phyloP scores from a whole-genome alignment of 768 basidiomycete genomes.

The Lactarius quietus region DNA sequence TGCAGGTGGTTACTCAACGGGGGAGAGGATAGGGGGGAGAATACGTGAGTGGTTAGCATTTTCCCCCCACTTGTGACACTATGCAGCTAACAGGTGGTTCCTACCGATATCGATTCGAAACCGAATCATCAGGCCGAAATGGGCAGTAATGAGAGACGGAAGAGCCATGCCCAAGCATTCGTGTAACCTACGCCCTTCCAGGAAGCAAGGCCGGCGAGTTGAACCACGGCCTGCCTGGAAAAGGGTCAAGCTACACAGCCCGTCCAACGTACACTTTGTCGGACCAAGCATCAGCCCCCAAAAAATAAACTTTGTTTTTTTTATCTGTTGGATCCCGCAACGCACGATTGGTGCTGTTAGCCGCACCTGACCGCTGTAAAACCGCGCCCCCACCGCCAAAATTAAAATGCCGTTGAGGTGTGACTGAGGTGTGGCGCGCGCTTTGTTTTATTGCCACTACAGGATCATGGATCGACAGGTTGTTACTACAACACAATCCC shows the following conservation, averaged over 20 bases:
- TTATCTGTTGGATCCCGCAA: too few relatives aligned
- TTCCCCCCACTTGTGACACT: conserved; percentile 70
- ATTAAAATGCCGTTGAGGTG: too few relatives aligned
- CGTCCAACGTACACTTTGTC: not conserved
- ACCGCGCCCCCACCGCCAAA: too few relatives aligned
- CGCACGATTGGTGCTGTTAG: too few relatives aligned
- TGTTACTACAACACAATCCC: too few relatives aligned
- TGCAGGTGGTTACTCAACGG: conserved; percentile 9
- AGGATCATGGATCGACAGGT: too few relatives aligned
- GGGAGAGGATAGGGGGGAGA: conserved; percentile 19
- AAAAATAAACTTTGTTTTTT: too few relatives aligned
- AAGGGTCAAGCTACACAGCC: not conserved
- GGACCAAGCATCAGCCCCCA: too few relatives aligned
- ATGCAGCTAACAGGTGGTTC: conserved; percentile 47
- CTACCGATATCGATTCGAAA: conserved; percentile 54
- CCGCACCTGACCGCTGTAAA: too few relatives aligned
- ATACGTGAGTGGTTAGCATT: conserved; percentile 40
- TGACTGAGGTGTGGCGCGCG: too few relatives aligned
- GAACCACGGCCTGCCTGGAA: not conserved
- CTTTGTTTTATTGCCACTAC: too few relatives aligned
- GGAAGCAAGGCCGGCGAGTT: conserved; percentile 13
- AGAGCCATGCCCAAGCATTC: conserved; percentile 60
- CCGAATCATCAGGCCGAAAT: conserved; percentile 53
- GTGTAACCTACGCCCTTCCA: conserved; percentile 63
- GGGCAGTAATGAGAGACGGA: conserved; percentile 56